These are phyloP conservation scores for Pisolithus thermaeus DNA, from an alignment of 1,284 basidiomycete genomes.

Conservation along the genomic window DNA sequence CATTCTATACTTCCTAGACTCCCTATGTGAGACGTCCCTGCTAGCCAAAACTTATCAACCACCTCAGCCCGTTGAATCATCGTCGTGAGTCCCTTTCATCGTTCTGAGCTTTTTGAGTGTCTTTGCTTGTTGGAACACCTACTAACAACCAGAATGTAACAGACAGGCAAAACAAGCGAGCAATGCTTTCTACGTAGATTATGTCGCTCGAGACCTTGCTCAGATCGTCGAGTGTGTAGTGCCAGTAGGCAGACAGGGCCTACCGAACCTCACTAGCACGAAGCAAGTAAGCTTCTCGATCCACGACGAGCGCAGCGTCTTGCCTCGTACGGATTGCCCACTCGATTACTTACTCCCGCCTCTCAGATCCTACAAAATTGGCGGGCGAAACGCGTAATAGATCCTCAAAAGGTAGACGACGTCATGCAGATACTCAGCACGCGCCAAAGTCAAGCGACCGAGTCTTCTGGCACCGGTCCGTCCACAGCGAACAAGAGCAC, in stretches of 20 bases:
- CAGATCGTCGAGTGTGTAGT: slow-evolving; percentile 81
- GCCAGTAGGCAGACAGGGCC: slow-evolving; percentile 73
- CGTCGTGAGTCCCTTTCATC: slow-evolving; percentile 9
- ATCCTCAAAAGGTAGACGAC: slow-evolving; percentile 69
- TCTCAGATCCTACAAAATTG: slow-evolving; percentile 80
- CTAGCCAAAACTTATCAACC: slow-evolving; percentile 50
- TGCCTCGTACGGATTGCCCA: not conserved
- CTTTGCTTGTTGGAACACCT: not conserved
- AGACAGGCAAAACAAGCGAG: slow-evolving; percentile 15
- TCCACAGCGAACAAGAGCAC: slow-evolving; percentile 3
- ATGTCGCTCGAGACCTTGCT: slow-evolving; percentile 66
- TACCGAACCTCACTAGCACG: slow-evolving; percentile 81
- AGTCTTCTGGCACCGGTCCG: slow-evolving; percentile 16
- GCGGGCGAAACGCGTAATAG: slow-evolving; percentile 77
- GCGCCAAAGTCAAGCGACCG: slow-evolving; percentile 34
- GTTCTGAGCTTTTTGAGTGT: not conserved
- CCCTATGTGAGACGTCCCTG: slow-evolving; percentile 74
- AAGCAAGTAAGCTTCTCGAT: slow-evolving; percentile 54
- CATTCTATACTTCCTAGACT: slow-evolving; percentile 88
- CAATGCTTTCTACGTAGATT: slow-evolving; percentile 61
- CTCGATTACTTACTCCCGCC: not conserved
- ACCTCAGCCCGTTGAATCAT: slow-evolving; percentile 9
- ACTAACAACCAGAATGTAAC: not conserved
- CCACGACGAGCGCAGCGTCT: not conserved
- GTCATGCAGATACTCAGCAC: slow-evolving; percentile 46